Conservation (phyloP, 805 yeast genomes). For the Saccharomycopsis javanensis region DNA sequence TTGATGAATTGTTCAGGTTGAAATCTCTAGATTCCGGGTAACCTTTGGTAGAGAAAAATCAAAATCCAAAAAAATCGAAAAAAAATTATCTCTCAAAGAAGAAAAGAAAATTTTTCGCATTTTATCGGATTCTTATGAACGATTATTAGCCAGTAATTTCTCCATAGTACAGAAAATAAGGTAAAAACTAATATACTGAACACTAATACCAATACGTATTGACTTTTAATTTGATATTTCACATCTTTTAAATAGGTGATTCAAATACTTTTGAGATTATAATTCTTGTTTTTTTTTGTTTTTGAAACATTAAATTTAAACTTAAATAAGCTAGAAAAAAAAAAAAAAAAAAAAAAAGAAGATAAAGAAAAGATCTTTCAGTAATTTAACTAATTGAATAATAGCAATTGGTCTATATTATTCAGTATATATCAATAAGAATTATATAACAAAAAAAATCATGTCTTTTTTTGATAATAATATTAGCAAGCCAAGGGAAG, state of each 20-base stretch:
- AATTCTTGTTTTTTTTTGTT: too few species aligned
- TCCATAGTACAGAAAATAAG: not conserved
- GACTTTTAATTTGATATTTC: not conserved
- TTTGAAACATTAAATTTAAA: not conserved
- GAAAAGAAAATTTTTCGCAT: not conserved
- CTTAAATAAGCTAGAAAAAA: too few species aligned
- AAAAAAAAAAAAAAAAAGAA: not conserved
- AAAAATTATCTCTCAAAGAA: not conserved
- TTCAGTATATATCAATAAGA: not conserved
- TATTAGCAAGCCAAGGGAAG: conserved; percentile 18
- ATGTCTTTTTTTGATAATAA: conserved; percentile 68
- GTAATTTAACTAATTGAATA: not conserved
- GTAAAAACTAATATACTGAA: too few species aligned
- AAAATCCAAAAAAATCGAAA: not conserved
- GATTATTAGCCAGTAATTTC: not conserved
- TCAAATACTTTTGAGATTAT: too few species aligned
- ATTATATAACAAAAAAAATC: not conserved
- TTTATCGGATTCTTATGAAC: not conserved
- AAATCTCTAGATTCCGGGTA: not conserved
- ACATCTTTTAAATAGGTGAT: not conserved
- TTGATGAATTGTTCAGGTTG: not conserved
- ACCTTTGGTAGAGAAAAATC: too few species aligned
- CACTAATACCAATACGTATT: not conserved
- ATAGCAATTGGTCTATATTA: not conserved
- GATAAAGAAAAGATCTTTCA: not conserved